Evolutionary conservation across 2,329 filamentous ascomycete species (phyloP), one percentile per base, ranked within the genome.

Genomic region (Madurella mycetomatis): DNA sequence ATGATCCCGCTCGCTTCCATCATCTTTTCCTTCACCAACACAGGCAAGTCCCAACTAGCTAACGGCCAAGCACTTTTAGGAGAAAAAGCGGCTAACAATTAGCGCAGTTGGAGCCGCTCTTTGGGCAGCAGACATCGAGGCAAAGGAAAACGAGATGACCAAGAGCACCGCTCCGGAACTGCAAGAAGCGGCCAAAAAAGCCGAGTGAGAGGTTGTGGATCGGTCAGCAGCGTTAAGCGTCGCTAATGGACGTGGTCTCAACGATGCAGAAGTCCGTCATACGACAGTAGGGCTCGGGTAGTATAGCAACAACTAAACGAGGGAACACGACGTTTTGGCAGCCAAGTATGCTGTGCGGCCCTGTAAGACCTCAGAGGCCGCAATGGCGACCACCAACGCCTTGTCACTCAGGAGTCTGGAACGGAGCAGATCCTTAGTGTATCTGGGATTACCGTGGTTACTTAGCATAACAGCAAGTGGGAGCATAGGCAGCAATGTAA

Each of bases 71-170:
- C 31, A 49, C 11, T n/a, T 43, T 30, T 13, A 11, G 37, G 30
- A 41, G 39, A 39, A 16, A 18, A 41, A 31, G 44, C 30, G 11
- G 48, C 62, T 61, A 11, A 25, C 42, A 39, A 39, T n/a, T 11
- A 40, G 50, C 39, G 8, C 46, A 85, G 90, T 95, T 55, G 92
- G 91, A 8, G 92, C 92, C 51, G 92, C 92, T 8, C 74, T 97
- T n/a, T 96, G 91, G 91, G 92, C 92, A 41, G 88, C 90, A 16
- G 91, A 95, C 69, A 82, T 95, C 55, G 90, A 95, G 69, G 69
- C 72, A 30, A 76, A 77, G 62, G 73, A 75, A 53, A 75, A 70
- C 9, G 68, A 70, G 41, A 80, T 81, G 76, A 72, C 73, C 9
- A 66, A 73, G 49, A 70, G 73, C 56, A 81, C 78, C 13, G 78